Conservation (phyloP, 495 filamentous ascomycete genomes). For the Ascodesmis nigricans region DNA sequence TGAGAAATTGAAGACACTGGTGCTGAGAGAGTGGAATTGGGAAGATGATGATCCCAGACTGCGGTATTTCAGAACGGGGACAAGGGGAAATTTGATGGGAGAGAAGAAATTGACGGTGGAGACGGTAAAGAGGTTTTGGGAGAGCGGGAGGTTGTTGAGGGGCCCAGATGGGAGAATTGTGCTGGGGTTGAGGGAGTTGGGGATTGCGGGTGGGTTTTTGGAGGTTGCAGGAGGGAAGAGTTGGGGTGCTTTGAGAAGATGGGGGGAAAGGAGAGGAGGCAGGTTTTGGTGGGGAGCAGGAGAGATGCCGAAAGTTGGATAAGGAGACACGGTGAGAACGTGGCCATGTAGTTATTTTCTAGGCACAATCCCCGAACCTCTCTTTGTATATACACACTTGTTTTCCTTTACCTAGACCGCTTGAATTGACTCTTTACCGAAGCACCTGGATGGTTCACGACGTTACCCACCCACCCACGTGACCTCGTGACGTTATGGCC, state of each 20-base stretch:
- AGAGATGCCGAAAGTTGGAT: constrained; percentile 4
- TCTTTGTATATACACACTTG: too few relatives aligned
- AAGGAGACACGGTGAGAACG: neutral
- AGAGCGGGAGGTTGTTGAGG: constrained; percentile 9
- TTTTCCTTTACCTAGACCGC: too few relatives aligned
- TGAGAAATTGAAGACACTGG: constrained; percentile 14
- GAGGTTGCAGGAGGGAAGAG: constrained; percentile 11
- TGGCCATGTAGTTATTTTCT: too few relatives aligned
- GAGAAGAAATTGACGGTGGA: constrained; percentile 7
- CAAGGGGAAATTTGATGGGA: constrained; percentile 3
- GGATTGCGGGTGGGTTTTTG: constrained; percentile 16
- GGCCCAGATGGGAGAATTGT: constrained; percentile 1
- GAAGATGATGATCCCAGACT: constrained; percentile 11
- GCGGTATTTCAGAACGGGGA: constrained; percentile 20
- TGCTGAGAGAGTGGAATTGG: constrained; percentile 18
- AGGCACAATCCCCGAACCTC: too few relatives aligned
- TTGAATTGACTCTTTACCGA: too few relatives aligned
- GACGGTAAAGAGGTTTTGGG: constrained; percentile 10
- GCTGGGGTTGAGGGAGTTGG: constrained; percentile 15
- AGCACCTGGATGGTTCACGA: too few relatives aligned
- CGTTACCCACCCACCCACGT: too few relatives aligned
- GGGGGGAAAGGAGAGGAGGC: constrained; percentile 11
- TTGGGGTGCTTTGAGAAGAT: constrained; percentile 16
- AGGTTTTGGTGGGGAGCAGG: constrained; percentile 7
- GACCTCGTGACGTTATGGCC: too few relatives aligned